A percentile compares a stretch with the other conserved stretches of the same genome.
Evolutionary conservation across 257 asterid genomes (phyloP).

Genomic region (Lycium barbarum): DNA sequence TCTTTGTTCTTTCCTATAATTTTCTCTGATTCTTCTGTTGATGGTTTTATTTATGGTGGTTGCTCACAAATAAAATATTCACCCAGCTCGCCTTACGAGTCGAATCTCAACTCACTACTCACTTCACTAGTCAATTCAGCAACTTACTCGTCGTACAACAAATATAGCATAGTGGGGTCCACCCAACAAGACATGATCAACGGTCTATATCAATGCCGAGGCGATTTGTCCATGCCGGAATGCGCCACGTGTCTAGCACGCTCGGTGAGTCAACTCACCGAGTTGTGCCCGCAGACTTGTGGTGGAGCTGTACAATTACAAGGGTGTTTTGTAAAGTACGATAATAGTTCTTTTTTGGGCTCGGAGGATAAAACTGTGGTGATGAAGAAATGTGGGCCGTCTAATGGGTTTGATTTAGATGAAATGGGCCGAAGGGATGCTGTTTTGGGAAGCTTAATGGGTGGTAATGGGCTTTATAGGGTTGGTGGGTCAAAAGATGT

Average conservation of each 20-base stretch:
- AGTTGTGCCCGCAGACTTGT: conserved; percentile 62
- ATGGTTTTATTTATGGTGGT: conserved; percentile 55
- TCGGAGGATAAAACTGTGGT: conserved; percentile 82
- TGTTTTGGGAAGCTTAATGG: conserved; percentile 61
- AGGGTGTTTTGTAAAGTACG: conserved; percentile 88
- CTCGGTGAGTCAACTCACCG: conserved; percentile 62
- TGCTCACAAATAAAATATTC: conserved; percentile 76
- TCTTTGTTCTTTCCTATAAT: conserved; percentile 36
- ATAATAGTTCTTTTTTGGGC: conserved; percentile 70
- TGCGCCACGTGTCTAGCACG: conserved; percentile 86
- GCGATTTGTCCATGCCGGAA: conserved; percentile 89
- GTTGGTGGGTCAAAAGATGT: conserved; percentile 78
- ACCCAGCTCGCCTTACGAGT: conserved; percentile 63
- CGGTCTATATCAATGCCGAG: conserved; percentile 89
- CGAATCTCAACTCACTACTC: conserved; percentile 82
- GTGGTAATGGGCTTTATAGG: conserved; percentile 72
- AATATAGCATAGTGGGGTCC: conserved; percentile 68
- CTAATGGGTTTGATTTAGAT: conserved; percentile 56
- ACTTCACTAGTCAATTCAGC: conserved; percentile 90
- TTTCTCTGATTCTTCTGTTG: conserved; percentile 53
- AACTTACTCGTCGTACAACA: conserved; percentile 88
- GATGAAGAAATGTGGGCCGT: conserved; percentile 91
- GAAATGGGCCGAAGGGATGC: conserved; percentile 72
- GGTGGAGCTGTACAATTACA: conserved; percentile 86
- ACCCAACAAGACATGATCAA: conserved; percentile 59